Percentiles rank a stretch among this genome's conserved stretches.
Conservation (phyloP, 179 eudicot genomes). For the Pouteria campechiana region DNA sequence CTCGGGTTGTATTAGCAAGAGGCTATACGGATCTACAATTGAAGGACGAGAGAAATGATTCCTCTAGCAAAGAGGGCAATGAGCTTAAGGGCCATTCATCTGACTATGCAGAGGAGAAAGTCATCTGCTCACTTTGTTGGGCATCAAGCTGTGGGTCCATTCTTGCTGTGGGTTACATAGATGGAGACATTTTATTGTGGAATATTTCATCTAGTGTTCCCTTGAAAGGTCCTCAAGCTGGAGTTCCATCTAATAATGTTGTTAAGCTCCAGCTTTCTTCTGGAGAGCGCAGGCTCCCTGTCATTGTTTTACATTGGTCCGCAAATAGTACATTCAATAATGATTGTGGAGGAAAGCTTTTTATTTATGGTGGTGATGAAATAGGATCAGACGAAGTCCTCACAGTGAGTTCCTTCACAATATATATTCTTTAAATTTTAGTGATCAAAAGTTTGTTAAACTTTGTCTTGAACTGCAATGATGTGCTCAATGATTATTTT, state of each 20-base stretch:
- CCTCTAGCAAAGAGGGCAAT: conserved; percentile 21
- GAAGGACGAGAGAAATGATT: conserved; percentile 26
- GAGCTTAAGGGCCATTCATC: conserved; percentile 17
- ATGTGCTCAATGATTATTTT: too few species aligned
- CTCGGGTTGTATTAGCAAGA: conserved; percentile 48
- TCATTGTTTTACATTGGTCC: conserved; percentile 83
- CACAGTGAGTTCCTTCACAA: conserved; percentile 43
- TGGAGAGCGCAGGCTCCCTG: conserved; percentile 68
- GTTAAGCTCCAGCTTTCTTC: conserved; percentile 76
- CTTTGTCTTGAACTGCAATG: too few species aligned
- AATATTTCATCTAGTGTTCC: conserved; percentile 32
- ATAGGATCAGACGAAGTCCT: conserved; percentile 97
- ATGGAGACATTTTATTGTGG: conserved; percentile 95
- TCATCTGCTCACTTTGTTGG: conserved; percentile 90
- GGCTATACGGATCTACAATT: conserved; percentile 56
- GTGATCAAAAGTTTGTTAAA: too few species aligned
- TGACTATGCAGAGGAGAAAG: conserved; percentile 57
- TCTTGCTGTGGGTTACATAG: conserved; percentile 91
- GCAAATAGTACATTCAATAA: conserved; percentile 25
- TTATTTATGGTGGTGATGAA: conserved; percentile 90
- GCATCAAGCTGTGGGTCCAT: conserved; percentile 83
- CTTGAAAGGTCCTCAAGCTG: conserved; percentile 21
- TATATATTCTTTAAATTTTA: conserved; percentile 1
- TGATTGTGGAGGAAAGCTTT: conserved; percentile 56
- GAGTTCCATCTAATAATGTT: conserved; percentile 32